Percentiles rank a stretch among this genome's conserved stretches.
Evolutionary conservation across 2,329 filamentous ascomycete genomes (phyloP).

Genomic region (Dothistroma septosporum): DNA sequence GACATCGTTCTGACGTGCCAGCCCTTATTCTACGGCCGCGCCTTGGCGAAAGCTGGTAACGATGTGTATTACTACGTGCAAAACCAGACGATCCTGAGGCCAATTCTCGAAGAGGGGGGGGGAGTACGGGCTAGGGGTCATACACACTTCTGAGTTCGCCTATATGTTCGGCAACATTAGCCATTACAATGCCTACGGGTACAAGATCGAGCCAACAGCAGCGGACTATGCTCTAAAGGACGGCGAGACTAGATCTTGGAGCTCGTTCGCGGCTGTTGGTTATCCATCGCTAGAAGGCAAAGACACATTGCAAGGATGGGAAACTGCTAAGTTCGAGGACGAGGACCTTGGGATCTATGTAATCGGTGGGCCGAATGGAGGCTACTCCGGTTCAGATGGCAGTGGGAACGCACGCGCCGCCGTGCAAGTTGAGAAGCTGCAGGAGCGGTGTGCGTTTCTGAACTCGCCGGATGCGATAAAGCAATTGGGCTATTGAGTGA

Average conservation of each 20-base stretch:
- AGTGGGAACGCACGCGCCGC: too few relatives aligned
- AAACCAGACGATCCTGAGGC: conserved; percentile 53
- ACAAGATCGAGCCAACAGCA: conserved; percentile 30
- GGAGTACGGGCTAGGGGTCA: conserved; percentile 42
- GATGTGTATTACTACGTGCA: conserved; percentile 49
- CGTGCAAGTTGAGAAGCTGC: conserved; percentile 39
- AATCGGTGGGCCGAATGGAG: conserved; percentile 45
- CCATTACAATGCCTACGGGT: conserved; percentile 42
- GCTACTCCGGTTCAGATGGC: conserved; percentile 41
- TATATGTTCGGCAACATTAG: conserved; percentile 46
- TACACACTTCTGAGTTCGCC: conserved; percentile 53
- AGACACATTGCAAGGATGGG: conserved; percentile 43
- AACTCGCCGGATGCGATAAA: conserved; percentile 45
- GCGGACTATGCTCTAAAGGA: conserved; percentile 41
- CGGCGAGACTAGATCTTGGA: conserved; percentile 47
- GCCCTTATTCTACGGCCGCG: conserved; percentile 42
- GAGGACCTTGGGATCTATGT: conserved; percentile 38
- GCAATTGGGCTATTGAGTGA: conserved; percentile 25
- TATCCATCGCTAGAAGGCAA: conserved; percentile 32
- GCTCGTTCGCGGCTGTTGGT: conserved; percentile 44
- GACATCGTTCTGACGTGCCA: conserved; percentile 53
- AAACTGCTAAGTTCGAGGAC: conserved; percentile 34
- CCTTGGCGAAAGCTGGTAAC: conserved; percentile 38
- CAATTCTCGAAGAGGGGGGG: conserved; percentile 38
- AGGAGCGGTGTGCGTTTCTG: conserved; percentile 47